Evolutionary conservation across 2,329 filamentous ascomycete genomes (phyloP).

Genomic region (Cladophialophora yegresii): DNA sequence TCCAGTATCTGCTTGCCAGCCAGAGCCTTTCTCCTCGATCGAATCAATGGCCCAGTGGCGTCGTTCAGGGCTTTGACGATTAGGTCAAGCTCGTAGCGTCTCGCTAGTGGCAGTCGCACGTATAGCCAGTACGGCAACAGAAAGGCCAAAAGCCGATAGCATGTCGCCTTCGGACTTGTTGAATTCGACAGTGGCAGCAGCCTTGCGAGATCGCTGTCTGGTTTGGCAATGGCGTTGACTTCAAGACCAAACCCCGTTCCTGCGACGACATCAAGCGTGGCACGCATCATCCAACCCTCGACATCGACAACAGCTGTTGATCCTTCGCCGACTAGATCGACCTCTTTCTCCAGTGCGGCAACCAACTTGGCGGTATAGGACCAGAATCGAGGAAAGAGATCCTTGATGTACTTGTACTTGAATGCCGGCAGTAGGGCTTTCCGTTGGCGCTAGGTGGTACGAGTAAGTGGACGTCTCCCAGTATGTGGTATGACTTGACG

Average conservation of each 20-base stretch:
- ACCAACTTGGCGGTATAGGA: conserved; percentile 29
- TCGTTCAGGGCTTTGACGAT: conserved; percentile 13
- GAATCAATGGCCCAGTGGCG: conserved; percentile 17
- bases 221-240: conserved; percentile 65
- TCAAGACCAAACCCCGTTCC: conserved; percentile 69
- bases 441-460: conserved; percentile 56
- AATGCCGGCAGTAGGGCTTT: conserved; percentile 83
- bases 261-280: conserved; percentile 68
- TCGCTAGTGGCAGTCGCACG: conserved; percentile 15
- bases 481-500: not conserved
- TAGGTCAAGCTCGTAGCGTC: conserved; percentile 20
- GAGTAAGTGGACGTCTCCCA: conserved; percentile 30
- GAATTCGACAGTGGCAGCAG: conserved; percentile 14
- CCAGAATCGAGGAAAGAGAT: conserved; percentile 84
- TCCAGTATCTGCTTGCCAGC: not conserved
- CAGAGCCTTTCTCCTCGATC: conserved; percentile 10
- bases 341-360: conserved; percentile 11
- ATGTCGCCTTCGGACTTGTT: conserved; percentile 13
- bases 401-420: conserved; percentile 77
- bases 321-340: not conserved
- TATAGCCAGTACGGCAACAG: conserved; percentile 23
- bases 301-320: conserved; percentile 41
- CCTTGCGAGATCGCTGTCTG: conserved; percentile 56
- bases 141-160: conserved; percentile 16
- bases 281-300: conserved; percentile 64